phyloP scores from a whole-genome alignment of 1,284 basidiomycete genomes.

The Termitomyces sp. region DNA sequence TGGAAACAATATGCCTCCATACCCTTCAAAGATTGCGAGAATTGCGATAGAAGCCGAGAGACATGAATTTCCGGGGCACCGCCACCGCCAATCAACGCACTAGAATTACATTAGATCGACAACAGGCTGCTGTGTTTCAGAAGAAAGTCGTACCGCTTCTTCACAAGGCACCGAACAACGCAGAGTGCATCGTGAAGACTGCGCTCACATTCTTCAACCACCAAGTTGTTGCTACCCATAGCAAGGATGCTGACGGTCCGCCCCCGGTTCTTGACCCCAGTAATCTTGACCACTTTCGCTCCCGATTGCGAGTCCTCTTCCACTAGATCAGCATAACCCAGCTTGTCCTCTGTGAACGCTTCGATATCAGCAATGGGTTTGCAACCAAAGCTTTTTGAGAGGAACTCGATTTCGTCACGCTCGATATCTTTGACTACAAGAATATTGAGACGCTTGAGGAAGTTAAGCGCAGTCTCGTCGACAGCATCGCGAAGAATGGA shows the following conservation, averaged over 20 bases:
- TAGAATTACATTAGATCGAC: conserved; percentile 26
- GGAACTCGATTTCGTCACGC: conserved; percentile 97
- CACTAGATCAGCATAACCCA: conserved; percentile 93
- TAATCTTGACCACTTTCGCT: conserved; percentile 91
- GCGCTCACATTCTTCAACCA: conserved; percentile 96
- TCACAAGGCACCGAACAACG: conserved; percentile 96
- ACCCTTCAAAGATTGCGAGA: conserved; percentile 92
- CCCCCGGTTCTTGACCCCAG: conserved; percentile 93
- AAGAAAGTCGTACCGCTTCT: conserved; percentile 70
- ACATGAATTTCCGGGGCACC: conserved; percentile 99
- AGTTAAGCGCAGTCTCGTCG: conserved; percentile 97
- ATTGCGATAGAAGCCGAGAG: conserved; percentile 88
- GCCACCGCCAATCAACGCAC: conserved; percentile 94
- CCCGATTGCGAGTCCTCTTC: conserved; percentile 87
- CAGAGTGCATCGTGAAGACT: conserved; percentile 98
- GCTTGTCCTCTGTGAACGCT: conserved; percentile 97
- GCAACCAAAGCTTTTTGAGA: conserved; percentile 91
- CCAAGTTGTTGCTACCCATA: conserved; percentile 90
- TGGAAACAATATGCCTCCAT: conserved; percentile 99
- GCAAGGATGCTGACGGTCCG: conserved; percentile 95
- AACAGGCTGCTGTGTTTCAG: neutral
- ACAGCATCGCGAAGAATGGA: conserved; percentile 98
- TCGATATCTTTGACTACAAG: conserved; percentile 98
- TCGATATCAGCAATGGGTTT: conserved; percentile 98
- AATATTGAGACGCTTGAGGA: conserved; percentile 97